These are phyloP conservation scores for Danielia oregonensis DNA, from an alignment of 805 yeast species.

Conservation along the genomic window DNA sequence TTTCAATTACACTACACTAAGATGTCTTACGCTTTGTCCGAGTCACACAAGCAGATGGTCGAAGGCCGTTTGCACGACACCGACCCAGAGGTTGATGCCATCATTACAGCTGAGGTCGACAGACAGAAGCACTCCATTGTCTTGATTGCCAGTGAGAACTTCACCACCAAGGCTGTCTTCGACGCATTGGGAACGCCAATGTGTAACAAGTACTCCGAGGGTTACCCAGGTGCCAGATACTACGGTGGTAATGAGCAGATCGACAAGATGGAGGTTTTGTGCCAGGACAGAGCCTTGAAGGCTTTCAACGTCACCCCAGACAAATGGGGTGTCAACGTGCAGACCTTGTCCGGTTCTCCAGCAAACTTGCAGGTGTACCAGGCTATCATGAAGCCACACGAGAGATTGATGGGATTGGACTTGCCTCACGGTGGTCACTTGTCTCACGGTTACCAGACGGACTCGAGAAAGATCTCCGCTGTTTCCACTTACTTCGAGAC, in stretches of 20 bases:
- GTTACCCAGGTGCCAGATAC: conserved; percentile 98
- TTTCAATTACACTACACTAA: conserved; percentile 3
- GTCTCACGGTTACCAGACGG: conserved; percentile 98
- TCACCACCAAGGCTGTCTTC: conserved; percentile 93
- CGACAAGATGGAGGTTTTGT: conserved; percentile 86
- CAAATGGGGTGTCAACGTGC: conserved; percentile 98
- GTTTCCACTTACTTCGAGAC: conserved; percentile 97
- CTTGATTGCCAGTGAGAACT: conserved; percentile 94
- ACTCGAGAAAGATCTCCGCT: conserved; percentile 86
- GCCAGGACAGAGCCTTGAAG: conserved; percentile 91
- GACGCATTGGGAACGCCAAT: conserved; percentile 96
- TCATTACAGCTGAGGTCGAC: conserved; percentile 73
- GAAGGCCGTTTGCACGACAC: conserved; percentile 62
- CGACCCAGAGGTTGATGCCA: conserved; percentile 76
- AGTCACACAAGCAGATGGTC: conserved; percentile 48
- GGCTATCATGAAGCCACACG: conserved; percentile 92
- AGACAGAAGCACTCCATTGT: conserved; percentile 94
- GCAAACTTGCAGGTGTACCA: conserved; percentile 96
- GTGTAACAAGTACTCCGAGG: conserved; percentile 98
- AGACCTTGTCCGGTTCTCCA: conserved; percentile 94
- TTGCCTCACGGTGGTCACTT: conserved; percentile 98
- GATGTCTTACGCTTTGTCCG: conserved; percentile 46
- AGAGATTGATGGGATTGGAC: conserved; percentile 96
- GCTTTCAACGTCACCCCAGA: conserved; percentile 79
- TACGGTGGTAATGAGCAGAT: conserved; percentile 98